A percentile compares a stretch with the other conserved stretches of the same genome.
Evolutionary conservation across 768 basidiomycete genomes (phyloP).

Genomic region (Dioszegia crocea): DNA sequence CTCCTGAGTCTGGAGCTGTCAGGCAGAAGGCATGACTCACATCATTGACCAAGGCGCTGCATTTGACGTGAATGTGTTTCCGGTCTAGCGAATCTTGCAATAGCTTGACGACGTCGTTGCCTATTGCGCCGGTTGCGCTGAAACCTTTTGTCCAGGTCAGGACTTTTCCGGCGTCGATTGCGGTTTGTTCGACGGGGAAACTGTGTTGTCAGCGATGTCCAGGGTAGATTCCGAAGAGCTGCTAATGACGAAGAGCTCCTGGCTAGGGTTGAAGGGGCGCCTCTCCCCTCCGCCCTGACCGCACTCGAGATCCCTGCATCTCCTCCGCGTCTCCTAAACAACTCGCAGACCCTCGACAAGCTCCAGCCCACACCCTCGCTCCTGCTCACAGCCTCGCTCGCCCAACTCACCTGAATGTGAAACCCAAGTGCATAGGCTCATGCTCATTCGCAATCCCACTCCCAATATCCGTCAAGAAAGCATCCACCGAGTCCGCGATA

Average conservation of each 20-base stretch:
- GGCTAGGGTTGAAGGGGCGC: too few relatives aligned
- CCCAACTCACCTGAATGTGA: slow-evolving; percentile 64
- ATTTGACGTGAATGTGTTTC: slow-evolving; percentile 86
- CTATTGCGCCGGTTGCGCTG: slow-evolving; percentile 80
- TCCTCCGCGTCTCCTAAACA: too few relatives aligned
- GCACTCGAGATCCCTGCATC: too few relatives aligned
- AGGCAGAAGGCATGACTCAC: slow-evolving; percentile 54
- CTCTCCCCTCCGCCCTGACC: too few relatives aligned
- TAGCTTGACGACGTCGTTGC: slow-evolving; percentile 80
- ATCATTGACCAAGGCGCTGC: slow-evolving; percentile 90
- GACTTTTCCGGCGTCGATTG: slow-evolving; percentile 81
- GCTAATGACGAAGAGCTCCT: too few relatives aligned
- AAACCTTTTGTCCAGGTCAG: slow-evolving; percentile 90
- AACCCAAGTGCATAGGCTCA: slow-evolving; percentile 63
- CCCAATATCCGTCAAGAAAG: slow-evolving; percentile 73
- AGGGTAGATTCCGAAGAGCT: not conserved
- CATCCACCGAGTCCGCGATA: slow-evolving; percentile 92
- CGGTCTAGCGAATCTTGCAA: slow-evolving; percentile 87
- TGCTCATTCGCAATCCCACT: slow-evolving; percentile 40
- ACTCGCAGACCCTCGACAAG: too few relatives aligned
- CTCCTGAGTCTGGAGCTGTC: not conserved
- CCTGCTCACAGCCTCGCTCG: not conserved
- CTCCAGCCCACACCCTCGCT: too few relatives aligned
- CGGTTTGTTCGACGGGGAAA: slow-evolving; percentile 96
- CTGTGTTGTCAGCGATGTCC: slow-evolving; percentile 51